Evolutionary conservation across 2,329 filamentous ascomycete species (phyloP).

Genomic region (Fusarium denticulatum): DNA sequence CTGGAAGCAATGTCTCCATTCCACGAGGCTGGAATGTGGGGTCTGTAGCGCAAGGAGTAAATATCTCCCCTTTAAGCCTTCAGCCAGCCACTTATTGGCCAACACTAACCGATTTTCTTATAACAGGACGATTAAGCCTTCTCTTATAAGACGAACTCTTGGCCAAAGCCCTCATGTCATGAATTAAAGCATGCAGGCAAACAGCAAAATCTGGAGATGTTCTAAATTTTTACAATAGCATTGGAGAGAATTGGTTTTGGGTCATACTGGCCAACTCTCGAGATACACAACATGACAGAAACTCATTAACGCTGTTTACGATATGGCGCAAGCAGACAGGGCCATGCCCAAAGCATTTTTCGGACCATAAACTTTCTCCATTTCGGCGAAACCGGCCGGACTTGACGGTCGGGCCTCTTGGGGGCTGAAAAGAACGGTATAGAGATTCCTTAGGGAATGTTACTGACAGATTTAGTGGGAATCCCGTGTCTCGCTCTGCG

Average conservation of each 20-base stretch:
- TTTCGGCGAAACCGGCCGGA: background rate
- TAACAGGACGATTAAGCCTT: no score
- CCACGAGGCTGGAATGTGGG: background rate
- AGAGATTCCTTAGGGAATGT: background rate
- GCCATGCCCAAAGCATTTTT: no score
- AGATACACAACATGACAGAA: background rate
- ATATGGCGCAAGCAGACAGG: no score
- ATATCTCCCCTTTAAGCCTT: background rate
- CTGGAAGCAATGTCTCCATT: background rate
- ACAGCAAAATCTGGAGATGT: background rate
- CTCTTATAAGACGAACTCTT: no score
- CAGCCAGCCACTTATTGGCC: no score
- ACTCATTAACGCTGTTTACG: background rate
- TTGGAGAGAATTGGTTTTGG: accelerated
- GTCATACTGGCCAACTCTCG: no score
- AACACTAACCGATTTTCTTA: no score
- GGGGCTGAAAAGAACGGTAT: no score
- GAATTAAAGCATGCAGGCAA: no score
- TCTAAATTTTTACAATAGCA: accelerated
- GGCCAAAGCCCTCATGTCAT: background rate
- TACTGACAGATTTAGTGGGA: background rate
- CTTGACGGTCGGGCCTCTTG: no score
- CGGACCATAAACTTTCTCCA: no score
- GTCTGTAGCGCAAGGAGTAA: background rate
- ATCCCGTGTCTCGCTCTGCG: background rate